Conservation (phyloP, 164 flowering plant genomes). For the Vitis labrusca region DNA sequence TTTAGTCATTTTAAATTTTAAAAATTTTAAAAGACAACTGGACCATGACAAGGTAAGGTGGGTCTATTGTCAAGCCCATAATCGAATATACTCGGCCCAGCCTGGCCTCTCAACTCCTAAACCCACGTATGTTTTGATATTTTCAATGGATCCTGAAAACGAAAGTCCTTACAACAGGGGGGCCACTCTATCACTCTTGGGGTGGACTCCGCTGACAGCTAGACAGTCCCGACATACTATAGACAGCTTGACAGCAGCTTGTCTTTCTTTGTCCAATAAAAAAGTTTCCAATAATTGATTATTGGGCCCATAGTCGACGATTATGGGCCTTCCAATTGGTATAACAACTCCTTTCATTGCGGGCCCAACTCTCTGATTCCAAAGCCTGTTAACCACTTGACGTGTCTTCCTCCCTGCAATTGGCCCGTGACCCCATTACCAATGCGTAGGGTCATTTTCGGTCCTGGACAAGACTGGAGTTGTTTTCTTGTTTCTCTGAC, state of each 20-base stretch:
- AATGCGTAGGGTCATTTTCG: constrained; percentile 32
- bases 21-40: too few relatives aligned
- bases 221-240: constrained; percentile 19
- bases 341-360: background rate
- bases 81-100: too few relatives aligned
- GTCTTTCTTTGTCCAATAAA: constrained; percentile 13
- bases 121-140: too few relatives aligned
- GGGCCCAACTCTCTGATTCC: background rate
- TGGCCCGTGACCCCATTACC: constrained; percentile 10
- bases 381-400: constrained; percentile 10
- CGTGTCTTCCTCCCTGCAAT: background rate
- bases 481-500: constrained; percentile 18
- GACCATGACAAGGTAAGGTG: too few relatives aligned
- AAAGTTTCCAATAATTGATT: constrained; percentile 2
- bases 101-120: too few relatives aligned
- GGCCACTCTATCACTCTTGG: constrained; percentile 3
- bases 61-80: too few relatives aligned
- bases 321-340: constrained; percentile 4
- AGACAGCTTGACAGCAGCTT: constrained; percentile 21
- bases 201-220: constrained; percentile 11
- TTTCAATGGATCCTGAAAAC: background rate
- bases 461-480: constrained; percentile 23
- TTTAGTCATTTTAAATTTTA: too few relatives aligned
- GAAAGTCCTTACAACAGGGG: background rate
- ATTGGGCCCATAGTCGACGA: constrained; percentile 4